phyloP scores from a whole-genome alignment of 2,329 filamentous ascomycete species.

The Colletotrichum spinosum region DNA sequence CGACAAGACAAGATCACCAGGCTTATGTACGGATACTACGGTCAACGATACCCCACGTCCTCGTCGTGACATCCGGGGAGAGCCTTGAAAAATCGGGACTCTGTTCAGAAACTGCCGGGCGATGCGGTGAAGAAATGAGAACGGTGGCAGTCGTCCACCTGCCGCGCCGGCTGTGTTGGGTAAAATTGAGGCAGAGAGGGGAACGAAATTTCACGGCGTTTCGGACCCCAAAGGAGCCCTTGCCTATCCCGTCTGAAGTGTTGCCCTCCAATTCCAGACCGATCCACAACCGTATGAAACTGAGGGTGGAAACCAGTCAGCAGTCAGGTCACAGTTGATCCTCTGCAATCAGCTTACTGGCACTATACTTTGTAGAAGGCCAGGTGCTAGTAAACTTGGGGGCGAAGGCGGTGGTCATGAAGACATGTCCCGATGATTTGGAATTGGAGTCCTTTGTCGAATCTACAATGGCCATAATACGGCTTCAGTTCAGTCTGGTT shows the following conservation, averaged over 20 bases:
- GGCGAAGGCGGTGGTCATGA: background rate
- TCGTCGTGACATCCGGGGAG: constrained; percentile 13
- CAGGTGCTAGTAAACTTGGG: constrained; percentile 4
- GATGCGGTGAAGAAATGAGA: constrained; percentile 18
- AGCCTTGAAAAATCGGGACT: constrained; percentile 26
- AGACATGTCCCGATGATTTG: constrained; percentile 15
- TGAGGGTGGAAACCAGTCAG: constrained; percentile 4
- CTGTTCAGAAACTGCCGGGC: constrained; percentile 28
- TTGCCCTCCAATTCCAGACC: constrained; percentile 15
- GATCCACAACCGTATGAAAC: constrained; percentile 16
- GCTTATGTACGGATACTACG: background rate
- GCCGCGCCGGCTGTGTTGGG: constrained; percentile 12
- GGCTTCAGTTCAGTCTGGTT: constrained; percentile 8
- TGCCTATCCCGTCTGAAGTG: constrained; percentile 8
- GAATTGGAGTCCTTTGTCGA: constrained; percentile 11
- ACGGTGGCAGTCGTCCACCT: background rate
- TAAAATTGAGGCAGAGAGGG: background rate
- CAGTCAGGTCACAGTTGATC: background rate
- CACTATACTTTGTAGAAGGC: constrained; percentile 3
- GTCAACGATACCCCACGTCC: constrained; percentile 26
- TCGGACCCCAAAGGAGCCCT: constrained; percentile 22
- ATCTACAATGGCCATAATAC: background rate
- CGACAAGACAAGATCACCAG: background rate
- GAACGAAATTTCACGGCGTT: background rate
- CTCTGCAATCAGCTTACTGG: constrained; percentile 30